Conservation (phyloP, 495 filamentous ascomycete genomes). For the Trichoderma gamsii region DNA sequence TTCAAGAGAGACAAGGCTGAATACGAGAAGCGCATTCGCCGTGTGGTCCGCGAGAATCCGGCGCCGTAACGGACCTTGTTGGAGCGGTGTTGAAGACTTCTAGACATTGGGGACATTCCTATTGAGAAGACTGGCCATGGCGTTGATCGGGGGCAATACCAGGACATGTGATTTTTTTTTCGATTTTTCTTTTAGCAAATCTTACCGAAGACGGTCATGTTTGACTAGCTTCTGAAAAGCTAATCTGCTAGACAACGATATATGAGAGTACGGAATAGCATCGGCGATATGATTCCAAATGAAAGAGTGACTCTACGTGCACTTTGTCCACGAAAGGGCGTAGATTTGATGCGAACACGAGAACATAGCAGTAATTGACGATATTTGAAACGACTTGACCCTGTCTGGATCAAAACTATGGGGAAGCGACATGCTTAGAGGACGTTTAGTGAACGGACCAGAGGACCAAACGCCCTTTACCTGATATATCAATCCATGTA, state of each 20-base stretch:
- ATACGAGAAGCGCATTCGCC: conserved; percentile 81
- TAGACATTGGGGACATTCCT: not conserved
- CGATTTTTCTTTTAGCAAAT: not conserved
- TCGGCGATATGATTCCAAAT: not conserved
- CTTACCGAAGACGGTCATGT: not conserved
- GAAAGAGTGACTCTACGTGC: not conserved
- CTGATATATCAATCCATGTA: not conserved
- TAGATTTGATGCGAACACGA: not conserved
- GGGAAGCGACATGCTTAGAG: not conserved
- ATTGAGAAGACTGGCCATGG: conserved; percentile 12
- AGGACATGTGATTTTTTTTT: conserved; percentile 13
- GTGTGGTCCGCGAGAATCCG: conserved; percentile 82
- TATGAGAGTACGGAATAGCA: not conserved
- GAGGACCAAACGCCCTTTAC: not conserved
- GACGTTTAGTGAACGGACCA: not conserved
- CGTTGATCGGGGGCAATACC: conserved; percentile 13
- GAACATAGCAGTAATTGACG: no score
- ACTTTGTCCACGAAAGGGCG: not conserved
- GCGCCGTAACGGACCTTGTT: conserved; percentile 33
- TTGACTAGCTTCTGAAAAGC: not conserved
- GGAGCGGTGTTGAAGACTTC: not conserved
- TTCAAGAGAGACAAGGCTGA: conserved; percentile 84
- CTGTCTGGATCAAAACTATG: not conserved
- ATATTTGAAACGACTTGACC: no score
- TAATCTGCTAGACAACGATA: not conserved